Percentiles rank a stretch among this genome's conserved stretches.
Conservation (phyloP, 441 rosid genomes). For the Erodium texanum region DNA sequence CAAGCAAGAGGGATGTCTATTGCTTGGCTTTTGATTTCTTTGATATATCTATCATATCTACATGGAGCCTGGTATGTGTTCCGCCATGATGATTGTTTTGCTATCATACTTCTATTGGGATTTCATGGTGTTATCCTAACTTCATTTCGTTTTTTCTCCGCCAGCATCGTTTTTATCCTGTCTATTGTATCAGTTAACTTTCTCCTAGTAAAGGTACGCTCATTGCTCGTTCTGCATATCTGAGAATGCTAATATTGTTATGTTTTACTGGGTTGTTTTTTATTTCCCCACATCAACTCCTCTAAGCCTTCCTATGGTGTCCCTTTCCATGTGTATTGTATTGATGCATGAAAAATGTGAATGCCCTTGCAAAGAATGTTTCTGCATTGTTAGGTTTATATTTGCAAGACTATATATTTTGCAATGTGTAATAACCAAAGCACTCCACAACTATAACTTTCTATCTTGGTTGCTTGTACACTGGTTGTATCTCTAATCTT, state of each 20-base stretch:
- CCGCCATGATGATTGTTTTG: neutral
- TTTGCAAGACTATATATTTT: too few species aligned
- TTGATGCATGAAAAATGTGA: neutral
- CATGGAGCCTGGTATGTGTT: slow-evolving; percentile 78
- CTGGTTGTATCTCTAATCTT: neutral
- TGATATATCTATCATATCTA: slow-evolving; percentile 54
- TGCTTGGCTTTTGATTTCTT: slow-evolving; percentile 65
- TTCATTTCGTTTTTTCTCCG: slow-evolving; percentile 10
- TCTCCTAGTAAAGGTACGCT: slow-evolving; percentile 66
- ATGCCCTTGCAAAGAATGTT: neutral
- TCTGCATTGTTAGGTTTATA: neutral
- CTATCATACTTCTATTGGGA: slow-evolving; percentile 5
- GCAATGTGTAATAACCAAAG: too few species aligned
- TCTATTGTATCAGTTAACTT: slow-evolving; percentile 56
- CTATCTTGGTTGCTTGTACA: too few species aligned
- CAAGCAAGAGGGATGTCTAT: slow-evolving; percentile 62
- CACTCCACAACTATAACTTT: neutral
- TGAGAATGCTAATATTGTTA: neutral
- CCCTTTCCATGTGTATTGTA: neutral
- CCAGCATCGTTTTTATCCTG: slow-evolving; percentile 54
- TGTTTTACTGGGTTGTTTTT: neutral
- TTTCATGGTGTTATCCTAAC: slow-evolving; percentile 13
- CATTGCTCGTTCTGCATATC: neutral
- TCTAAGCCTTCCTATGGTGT: neutral
- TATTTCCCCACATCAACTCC: neutral